Conservation (phyloP, 768 basidiomycete species). For the Panaeolus papilionaceus region DNA sequence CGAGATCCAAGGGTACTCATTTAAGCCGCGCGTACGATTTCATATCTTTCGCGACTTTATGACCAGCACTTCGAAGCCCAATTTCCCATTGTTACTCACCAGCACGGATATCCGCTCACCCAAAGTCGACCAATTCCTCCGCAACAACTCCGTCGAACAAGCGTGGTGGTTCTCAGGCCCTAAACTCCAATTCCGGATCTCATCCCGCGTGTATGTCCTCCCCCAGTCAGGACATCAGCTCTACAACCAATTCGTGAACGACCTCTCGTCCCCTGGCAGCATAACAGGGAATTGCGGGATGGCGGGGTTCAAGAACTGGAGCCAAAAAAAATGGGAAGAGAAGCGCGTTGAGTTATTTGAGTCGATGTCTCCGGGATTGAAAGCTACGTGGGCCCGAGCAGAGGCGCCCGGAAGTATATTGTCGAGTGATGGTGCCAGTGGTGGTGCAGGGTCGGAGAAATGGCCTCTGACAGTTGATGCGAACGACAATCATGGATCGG, state of each 20-base stretch:
- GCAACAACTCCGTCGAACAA: conserved; percentile 56
- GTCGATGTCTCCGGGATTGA: not conserved
- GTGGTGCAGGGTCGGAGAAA: not conserved
- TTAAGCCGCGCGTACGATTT: conserved; percentile 62
- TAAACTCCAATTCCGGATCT: conserved; percentile 73
- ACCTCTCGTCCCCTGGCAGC: not conserved
- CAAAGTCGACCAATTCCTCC: conserved; percentile 61
- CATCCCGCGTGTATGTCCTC: conserved; percentile 45
- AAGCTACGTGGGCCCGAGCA: conserved; percentile 11
- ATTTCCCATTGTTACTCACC: conserved; percentile 61
- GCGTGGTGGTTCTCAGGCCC: conserved; percentile 74
- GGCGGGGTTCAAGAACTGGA: not conserved
- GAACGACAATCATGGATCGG: conserved; percentile 8
- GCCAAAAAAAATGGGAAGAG: not conserved
- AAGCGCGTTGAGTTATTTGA: not conserved
- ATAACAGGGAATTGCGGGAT: not conserved
- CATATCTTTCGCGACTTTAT: conserved; percentile 65
- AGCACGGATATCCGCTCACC: conserved; percentile 76
- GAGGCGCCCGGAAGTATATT: conserved; percentile 5
- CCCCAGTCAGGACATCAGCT: not conserved
- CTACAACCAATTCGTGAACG: not conserved
- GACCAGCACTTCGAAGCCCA: conserved; percentile 42
- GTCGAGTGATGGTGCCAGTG: not conserved
- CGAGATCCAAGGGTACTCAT: not conserved
- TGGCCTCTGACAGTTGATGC: conserved; percentile 2